These are phyloP conservation scores for Cryoendolithus antarcticus DNA, from an alignment of 2,329 filamentous ascomycete genomes.

Conservation along the genomic window DNA sequence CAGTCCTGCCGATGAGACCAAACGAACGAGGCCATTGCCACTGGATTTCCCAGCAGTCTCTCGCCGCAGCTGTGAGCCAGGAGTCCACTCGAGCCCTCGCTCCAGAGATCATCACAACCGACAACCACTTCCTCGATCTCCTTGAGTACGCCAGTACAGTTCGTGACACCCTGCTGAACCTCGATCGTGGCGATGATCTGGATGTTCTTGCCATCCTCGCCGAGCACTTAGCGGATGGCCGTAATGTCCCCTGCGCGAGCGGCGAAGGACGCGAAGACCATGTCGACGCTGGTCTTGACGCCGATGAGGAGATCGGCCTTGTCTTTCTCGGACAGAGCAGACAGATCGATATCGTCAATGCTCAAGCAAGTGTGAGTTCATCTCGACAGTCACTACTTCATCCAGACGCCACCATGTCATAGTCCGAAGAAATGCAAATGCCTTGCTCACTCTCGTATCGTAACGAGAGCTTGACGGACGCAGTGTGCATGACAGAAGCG, in stretches of 20 bases:
- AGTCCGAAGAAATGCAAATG: too few relatives aligned
- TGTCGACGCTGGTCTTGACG: constrained; percentile 97
- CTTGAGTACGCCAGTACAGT: constrained; percentile 92
- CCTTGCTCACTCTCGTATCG: too few relatives aligned
- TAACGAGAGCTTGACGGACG: too few relatives aligned
- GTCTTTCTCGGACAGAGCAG: constrained; percentile 95
- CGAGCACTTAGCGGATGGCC: constrained; percentile 82
- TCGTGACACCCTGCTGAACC: constrained; percentile 99
- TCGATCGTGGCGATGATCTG: constrained; percentile 99
- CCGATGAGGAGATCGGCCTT: constrained; percentile 87
- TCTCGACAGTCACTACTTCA: too few relatives aligned
- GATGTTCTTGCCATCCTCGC: constrained; percentile 84
- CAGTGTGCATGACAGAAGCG: too few relatives aligned
- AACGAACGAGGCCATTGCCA: too few relatives aligned
- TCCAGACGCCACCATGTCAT: too few relatives aligned
- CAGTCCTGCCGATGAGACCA: too few relatives aligned
- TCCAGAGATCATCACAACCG: constrained; percentile 93
- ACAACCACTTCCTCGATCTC: constrained; percentile 99
- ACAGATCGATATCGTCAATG: constrained; percentile 71
- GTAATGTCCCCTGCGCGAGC: constrained; percentile 85
- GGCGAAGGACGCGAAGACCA: constrained; percentile 98
- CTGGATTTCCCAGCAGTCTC: too few relatives aligned
- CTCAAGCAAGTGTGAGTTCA: too few relatives aligned
- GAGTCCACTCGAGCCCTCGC: constrained; percentile 43
- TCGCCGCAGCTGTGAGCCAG: too few relatives aligned